Percentiles rank a stretch among this genome's conserved stretches.
Evolutionary conservation across 1,284 basidiomycete species (phyloP).

Genomic region (Cryptococcus maquisensis): DNA sequence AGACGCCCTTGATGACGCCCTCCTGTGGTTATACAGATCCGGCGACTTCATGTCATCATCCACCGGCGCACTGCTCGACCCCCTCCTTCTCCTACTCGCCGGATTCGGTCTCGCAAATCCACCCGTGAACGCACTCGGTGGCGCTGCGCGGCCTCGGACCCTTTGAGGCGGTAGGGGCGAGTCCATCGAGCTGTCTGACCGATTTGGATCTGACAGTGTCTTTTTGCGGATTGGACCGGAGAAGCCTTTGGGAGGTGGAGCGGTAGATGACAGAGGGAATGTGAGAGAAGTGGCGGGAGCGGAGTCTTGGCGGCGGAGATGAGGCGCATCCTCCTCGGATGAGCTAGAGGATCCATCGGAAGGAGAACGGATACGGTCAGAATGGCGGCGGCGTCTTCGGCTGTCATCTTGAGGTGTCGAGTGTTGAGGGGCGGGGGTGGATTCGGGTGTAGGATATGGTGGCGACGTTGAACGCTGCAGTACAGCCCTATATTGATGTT

Average conservation of each 20-base stretch:
- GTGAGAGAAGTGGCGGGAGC: constrained; percentile 14
- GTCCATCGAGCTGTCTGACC: constrained; percentile 11
- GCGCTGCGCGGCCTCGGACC: constrained; percentile 14
- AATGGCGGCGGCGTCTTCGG: constrained; percentile 27
- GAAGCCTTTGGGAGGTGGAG: neutral
- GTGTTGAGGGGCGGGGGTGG: constrained; percentile 15
- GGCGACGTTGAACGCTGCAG: constrained; percentile 7
- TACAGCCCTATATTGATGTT: constrained; percentile 4
- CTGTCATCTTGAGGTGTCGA: constrained; percentile 15
- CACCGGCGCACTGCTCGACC: constrained; percentile 18
- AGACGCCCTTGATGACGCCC: constrained; percentile 12
- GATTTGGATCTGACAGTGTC: constrained; percentile 26
- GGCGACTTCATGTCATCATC: constrained; percentile 17
- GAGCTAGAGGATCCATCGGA: constrained; percentile 38
- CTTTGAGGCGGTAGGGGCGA: constrained; percentile 27
- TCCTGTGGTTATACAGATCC: neutral
- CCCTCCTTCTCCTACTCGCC: constrained; percentile 25
- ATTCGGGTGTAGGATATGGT: constrained; percentile 11
- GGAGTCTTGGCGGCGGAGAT: constrained; percentile 15
- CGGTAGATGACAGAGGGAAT: constrained; percentile 1
- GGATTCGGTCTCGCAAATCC: constrained; percentile 35
- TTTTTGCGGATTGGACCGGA: constrained; percentile 23
- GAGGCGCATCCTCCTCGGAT: constrained; percentile 15
- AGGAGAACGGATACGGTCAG: constrained; percentile 39
- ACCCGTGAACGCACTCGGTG: constrained; percentile 24